phyloP scores from a whole-genome alignment of 2,329 filamentous ascomycete species.

The Akanthomyces lecanii region DNA sequence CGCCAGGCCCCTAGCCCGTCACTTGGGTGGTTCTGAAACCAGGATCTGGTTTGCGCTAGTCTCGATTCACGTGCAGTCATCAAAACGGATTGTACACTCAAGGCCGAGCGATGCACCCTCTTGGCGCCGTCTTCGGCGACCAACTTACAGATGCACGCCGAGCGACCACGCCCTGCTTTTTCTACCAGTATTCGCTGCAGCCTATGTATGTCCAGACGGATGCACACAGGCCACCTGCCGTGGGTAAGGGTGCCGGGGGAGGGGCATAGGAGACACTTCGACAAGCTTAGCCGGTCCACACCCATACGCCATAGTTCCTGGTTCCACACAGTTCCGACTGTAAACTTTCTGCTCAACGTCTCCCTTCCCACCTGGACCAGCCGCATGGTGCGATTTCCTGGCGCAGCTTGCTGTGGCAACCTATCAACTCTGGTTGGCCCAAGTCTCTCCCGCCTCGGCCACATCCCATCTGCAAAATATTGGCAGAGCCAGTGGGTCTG shows the following conservation, averaged over 20 bases:
- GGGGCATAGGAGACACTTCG: background rate
- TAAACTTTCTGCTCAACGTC: conserved; percentile 12
- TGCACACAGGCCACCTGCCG: conserved; percentile 4
- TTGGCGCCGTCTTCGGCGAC: conserved; percentile 1
- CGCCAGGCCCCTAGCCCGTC: background rate
- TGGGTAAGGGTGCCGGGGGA: conserved; percentile 16
- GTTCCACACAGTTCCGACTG: conserved; percentile 14
- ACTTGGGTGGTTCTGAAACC: conserved; percentile 3
- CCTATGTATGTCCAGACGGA: background rate
- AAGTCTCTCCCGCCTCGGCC: conserved; percentile 11
- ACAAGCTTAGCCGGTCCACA: background rate
- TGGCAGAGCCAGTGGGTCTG: background rate
- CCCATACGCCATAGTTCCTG: conserved; percentile 10
- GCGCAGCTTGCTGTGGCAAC: conserved; percentile 4
- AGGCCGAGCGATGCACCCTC: background rate
- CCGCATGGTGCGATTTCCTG: conserved; percentile 12
- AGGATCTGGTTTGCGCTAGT: background rate
- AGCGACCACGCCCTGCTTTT: background rate
- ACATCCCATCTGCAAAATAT: conserved; percentile 11
- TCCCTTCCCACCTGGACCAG: conserved; percentile 13
- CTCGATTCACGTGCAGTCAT: conserved; percentile 8
- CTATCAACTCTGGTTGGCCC: conserved; percentile 11
- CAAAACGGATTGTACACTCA: background rate
- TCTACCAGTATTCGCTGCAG: background rate
- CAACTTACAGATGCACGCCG: background rate